Conservation (phyloP, 2,329 filamentous ascomycete genomes). For the Stagonosporopsis tanaceti region DNA sequence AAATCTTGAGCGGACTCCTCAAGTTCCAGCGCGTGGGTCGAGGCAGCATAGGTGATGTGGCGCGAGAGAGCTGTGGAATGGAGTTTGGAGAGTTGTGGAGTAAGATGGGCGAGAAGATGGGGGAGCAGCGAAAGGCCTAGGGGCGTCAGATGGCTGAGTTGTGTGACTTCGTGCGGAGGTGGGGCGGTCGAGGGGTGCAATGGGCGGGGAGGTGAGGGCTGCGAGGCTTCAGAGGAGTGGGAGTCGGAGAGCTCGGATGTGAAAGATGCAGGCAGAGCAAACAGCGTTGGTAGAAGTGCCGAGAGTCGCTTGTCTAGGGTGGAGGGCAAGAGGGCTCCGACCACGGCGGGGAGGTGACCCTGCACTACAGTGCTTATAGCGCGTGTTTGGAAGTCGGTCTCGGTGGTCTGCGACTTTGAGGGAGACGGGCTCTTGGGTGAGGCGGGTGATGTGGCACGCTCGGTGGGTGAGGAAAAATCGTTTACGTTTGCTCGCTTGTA, state of each 20-base stretch:
- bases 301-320: not conserved
- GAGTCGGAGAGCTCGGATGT: not conserved
- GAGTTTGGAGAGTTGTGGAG: constrained; percentile 1
- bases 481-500: constrained; percentile 1
- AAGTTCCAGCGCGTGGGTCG: not conserved
- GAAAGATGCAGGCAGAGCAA: not conserved
- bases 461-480: not conserved
- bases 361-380: not conserved
- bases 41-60: not conserved
- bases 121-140: not conserved
- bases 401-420: not conserved
- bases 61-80: not conserved
- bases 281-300: not conserved
- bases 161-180: not conserved
- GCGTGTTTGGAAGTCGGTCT: not conserved
- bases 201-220: not conserved
- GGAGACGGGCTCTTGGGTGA: not conserved
- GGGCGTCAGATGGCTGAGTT: not conserved
- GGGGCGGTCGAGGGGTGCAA: not conserved
- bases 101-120: not conserved
- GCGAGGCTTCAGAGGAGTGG: not conserved
- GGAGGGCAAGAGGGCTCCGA: not conserved
- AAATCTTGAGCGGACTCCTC: not conserved
- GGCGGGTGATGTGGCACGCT: constrained; percentile 1
- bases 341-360: not conserved